Percentiles rank a stretch among this genome's conserved stretches.
These are phyloP conservation scores for Exophiala sideris DNA, from an alignment of 2,329 filamentous ascomycete genomes.

Conservation along the genomic window DNA sequence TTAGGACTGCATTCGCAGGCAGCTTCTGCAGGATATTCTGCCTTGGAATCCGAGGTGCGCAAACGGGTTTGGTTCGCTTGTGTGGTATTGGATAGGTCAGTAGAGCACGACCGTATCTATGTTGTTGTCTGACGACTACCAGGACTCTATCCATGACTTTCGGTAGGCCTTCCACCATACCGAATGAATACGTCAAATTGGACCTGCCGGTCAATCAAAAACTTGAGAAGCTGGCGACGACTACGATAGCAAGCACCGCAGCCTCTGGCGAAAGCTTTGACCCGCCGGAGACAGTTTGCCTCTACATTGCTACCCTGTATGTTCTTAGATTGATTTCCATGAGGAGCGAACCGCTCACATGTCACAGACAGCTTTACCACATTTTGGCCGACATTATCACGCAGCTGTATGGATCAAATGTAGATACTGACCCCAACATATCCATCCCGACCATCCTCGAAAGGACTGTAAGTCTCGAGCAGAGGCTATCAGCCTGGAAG, in stretches of 20 bases:
- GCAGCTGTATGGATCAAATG: constrained; percentile 20
- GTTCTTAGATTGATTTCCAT: background rate
- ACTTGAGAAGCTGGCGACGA: constrained; percentile 10
- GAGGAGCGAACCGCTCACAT: background rate
- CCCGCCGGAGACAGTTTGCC: constrained; percentile 21
- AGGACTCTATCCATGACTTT: constrained; percentile 24
- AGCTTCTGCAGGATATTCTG: constrained; percentile 8
- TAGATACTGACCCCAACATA: constrained; percentile 17
- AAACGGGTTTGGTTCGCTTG: constrained; percentile 23
- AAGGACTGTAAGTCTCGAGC: constrained; percentile 17
- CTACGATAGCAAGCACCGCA: constrained; percentile 6
- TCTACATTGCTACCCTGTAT: constrained; percentile 22
- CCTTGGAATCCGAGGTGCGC: constrained; percentile 18
- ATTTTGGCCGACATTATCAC: constrained; percentile 17
- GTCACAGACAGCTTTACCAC: constrained; percentile 17
- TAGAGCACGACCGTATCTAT: background rate
- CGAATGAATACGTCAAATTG: constrained; percentile 17
- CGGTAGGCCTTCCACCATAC: constrained; percentile 18
- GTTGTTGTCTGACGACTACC: background rate
- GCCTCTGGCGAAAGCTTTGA: constrained; percentile 10
- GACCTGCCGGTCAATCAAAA: constrained; percentile 22
- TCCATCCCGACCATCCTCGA: constrained; percentile 19
- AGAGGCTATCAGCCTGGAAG: constrained; percentile 18
- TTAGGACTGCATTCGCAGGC: constrained; percentile 17
- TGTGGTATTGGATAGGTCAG: constrained; percentile 20